Evolutionary conservation across 2,329 filamentous ascomycete species (phyloP).

Genomic region (Neurospora crassa): DNA sequence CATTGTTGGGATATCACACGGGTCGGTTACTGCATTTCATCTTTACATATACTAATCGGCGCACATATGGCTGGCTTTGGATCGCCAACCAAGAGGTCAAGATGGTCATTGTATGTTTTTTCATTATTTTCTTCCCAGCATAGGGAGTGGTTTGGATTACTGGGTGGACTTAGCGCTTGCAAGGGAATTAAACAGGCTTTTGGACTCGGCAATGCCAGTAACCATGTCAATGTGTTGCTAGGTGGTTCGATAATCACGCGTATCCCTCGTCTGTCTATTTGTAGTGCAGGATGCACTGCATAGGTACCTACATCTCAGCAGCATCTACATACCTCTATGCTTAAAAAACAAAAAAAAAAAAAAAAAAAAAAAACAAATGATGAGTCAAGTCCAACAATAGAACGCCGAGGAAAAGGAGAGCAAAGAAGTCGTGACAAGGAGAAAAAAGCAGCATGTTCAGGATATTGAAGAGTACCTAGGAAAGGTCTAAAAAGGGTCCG

Average conservation of each 20-base stretch:
- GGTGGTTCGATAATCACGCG: neutral
- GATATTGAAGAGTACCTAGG: neutral
- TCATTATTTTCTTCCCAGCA: neutral
- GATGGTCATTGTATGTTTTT: neutral
- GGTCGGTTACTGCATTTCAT: neutral
- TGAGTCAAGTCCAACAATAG: neutral
- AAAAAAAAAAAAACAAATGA: neutral
- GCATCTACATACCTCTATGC: neutral
- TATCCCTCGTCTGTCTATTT: neutral
- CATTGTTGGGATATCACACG: neutral
- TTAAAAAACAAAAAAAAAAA: neutral
- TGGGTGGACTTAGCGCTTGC: neutral
- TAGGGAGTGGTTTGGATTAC: neutral
- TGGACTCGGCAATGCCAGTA: neutral
- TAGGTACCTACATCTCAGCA: neutral
- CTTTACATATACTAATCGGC: neutral
- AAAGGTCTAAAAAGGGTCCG: neutral
- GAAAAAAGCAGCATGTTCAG: too few species aligned
- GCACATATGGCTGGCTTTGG: neutral
- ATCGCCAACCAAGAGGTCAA: neutral
- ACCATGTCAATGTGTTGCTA: neutral
- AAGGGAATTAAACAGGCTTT: neutral
- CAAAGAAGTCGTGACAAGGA: neutral
- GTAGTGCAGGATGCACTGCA: neutral
- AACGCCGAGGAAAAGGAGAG: neutral